These are phyloP conservation scores for Fragaria vesca DNA, from an alignment of 306 rosid genomes.

Conservation along the genomic window DNA sequence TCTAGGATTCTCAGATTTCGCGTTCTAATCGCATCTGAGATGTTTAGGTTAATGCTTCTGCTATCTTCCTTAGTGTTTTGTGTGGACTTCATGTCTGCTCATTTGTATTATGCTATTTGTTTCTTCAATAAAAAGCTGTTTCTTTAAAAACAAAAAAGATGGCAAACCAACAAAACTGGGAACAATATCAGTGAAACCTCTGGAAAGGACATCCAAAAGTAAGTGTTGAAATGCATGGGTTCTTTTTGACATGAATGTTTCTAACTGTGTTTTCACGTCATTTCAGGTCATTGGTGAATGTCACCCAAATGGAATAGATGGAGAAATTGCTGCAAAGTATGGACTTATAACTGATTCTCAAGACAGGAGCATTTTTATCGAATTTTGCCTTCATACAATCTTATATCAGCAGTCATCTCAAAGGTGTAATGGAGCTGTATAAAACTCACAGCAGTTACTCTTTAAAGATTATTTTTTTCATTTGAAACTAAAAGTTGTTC, in stretches of 20 bases:
- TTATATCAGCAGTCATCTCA: slow-evolving; percentile 76
- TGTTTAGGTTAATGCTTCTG: not conserved
- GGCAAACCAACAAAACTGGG: not conserved
- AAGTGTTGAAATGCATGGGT: not conserved
- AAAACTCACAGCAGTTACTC: slow-evolving; percentile 9
- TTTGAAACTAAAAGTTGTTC: slow-evolving; percentile 24
- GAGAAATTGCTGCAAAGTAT: slow-evolving; percentile 70
- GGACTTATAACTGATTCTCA: slow-evolving; percentile 43
- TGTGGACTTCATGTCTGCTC: not conserved
- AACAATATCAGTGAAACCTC: not conserved
- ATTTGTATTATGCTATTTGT: not conserved
- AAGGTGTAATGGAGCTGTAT: slow-evolving; percentile 46
- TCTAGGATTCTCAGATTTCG: not conserved
- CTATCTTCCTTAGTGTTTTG: not conserved
- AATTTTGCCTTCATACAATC: slow-evolving; percentile 82
- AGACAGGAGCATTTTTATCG: slow-evolving; percentile 69
- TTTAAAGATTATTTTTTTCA: slow-evolving; percentile 3
- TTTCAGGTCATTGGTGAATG: slow-evolving; percentile 85
- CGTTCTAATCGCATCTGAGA: not conserved
- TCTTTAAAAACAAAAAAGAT: not conserved
- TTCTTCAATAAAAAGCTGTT: not conserved
- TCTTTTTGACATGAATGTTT: slow-evolving; percentile 24
- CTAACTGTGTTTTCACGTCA: slow-evolving; percentile 30
- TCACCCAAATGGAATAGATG: slow-evolving; percentile 57
- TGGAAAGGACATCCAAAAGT: not conserved